These are phyloP conservation scores for Cryptosporidium sp. DNA, from an alignment of 169 alveolate species.

Conservation along the genomic window DNA sequence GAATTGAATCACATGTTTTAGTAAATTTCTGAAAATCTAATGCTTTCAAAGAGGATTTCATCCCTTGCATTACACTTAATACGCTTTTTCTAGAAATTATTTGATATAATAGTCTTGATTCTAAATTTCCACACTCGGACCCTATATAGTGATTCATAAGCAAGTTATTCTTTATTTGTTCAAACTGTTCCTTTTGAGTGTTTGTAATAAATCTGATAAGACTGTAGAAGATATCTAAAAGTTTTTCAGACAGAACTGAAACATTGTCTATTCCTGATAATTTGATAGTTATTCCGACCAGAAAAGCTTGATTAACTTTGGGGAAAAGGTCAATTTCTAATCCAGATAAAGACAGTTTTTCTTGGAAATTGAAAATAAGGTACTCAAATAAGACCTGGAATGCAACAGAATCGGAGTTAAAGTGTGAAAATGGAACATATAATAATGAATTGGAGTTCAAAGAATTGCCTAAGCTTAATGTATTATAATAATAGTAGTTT, in stretches of 20 bases:
- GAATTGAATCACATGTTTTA: background rate
- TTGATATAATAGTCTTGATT: background rate
- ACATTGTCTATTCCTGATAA: background rate
- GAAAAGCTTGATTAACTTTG: background rate
- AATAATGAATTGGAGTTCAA: conserved; percentile 26
- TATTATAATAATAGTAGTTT: conserved; percentile 5
- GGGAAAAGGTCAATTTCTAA: conserved; percentile 17
- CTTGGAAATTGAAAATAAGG: background rate
- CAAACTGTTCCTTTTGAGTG: background rate
- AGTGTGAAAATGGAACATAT: conserved; percentile 37
- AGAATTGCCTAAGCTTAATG: background rate
- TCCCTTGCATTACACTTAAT: background rate
- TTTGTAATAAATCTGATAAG: background rate
- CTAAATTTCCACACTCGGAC: background rate
- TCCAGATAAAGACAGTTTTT: background rate
- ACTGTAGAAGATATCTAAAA: background rate
- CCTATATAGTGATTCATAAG: background rate
- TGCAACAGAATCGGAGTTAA: background rate
- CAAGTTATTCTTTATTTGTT: background rate
- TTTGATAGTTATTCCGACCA: background rate
- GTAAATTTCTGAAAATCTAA: background rate
- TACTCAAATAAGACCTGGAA: conserved; percentile 6
- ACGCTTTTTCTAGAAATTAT: conserved; percentile 8
- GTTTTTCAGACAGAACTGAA: background rate
- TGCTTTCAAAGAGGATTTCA: background rate